Conservation (phyloP, 192 early-diverging fungal genomes). For the Anaeromyces robustus region DNA sequence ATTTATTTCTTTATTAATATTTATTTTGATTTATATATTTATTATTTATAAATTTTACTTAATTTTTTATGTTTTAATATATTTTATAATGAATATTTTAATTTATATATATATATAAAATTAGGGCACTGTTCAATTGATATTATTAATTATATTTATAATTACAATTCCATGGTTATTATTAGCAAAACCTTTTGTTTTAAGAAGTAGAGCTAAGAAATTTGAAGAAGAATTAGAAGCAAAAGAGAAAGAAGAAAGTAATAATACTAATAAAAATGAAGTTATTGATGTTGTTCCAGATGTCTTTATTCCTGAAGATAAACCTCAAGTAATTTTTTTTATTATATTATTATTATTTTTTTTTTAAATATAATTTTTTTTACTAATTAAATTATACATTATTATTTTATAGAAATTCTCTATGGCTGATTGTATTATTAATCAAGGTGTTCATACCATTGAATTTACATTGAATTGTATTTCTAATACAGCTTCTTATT, state of each 20-base stretch:
- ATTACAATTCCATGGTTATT: constrained; percentile 97
- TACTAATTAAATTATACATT: no score
- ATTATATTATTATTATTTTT: no score
- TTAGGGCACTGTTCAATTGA: constrained; percentile 38
- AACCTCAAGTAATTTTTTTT: background rate
- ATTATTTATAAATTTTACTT: no score
- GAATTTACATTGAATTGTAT: constrained; percentile 92
- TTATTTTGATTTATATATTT: no score
- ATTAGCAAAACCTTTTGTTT: constrained; percentile 74
- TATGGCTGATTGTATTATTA: constrained; percentile 69
- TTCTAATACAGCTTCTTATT: constrained; percentile 96
- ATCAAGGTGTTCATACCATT: constrained; percentile 96
- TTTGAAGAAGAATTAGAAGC: background rate
- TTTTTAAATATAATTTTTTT: no score
- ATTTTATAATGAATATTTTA: no score
- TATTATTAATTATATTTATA: constrained; percentile 66
- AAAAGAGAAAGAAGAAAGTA: background rate
- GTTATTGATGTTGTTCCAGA: background rate
- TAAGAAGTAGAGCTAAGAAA: constrained; percentile 52
- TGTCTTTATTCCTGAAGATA: background rate
- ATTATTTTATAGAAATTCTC: background rate
- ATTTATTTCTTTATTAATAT: no score
- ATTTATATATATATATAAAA: no score
- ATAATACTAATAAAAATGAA: background rate
- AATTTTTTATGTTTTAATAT: no score